Percentiles rank a stretch among this genome's conserved stretches.
Conservation (phyloP, 2,329 filamentous ascomycete genomes). For the Grosmannia penicillata region DNA sequence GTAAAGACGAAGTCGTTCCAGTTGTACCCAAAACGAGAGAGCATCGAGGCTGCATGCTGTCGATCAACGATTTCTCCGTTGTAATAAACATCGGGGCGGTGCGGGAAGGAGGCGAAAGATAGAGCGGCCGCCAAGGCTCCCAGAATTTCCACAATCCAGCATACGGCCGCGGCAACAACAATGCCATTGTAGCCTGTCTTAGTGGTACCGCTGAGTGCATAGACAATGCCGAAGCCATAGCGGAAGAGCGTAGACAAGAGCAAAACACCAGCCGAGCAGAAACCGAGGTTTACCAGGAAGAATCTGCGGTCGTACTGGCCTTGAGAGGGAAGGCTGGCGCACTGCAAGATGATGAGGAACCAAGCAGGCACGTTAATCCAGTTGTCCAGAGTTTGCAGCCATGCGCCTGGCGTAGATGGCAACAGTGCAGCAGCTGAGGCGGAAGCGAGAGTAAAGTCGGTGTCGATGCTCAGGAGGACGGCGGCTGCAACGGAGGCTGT, state of each 20-base stretch:
- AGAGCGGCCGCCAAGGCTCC: conserved; percentile 11
- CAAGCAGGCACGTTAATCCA: conserved; percentile 14
- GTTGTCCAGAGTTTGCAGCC: conserved; percentile 2
- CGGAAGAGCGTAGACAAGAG: conserved; percentile 13
- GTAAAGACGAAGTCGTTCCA: conserved; percentile 19
- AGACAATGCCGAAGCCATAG: conserved; percentile 14
- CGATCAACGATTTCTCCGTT: conserved; percentile 18
- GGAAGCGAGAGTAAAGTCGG: background rate
- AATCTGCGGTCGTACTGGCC: conserved; percentile 15
- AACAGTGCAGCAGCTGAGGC: background rate
- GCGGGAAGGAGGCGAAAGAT: conserved; percentile 17
- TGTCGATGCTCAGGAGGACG: conserved; percentile 7
- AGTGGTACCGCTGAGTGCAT: conserved; percentile 6
- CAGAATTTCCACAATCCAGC: conserved; percentile 14
- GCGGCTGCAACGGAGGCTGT: conserved; percentile 13
- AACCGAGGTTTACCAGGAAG: conserved; percentile 13
- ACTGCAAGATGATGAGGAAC: conserved; percentile 15
- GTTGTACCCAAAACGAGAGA: conserved; percentile 15
- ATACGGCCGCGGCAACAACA: conserved; percentile 10
- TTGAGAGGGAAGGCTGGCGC: conserved; percentile 14
- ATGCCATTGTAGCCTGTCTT: background rate
- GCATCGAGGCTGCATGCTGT: conserved; percentile 17
- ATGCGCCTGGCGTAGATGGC: background rate
- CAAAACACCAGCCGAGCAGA: conserved; percentile 13
- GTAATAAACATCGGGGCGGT: conserved; percentile 19